A percentile compares a stretch with the other conserved stretches of the same genome.
Conservation (phyloP, 306 rosid genomes). For the Cercis canadensis region DNA sequence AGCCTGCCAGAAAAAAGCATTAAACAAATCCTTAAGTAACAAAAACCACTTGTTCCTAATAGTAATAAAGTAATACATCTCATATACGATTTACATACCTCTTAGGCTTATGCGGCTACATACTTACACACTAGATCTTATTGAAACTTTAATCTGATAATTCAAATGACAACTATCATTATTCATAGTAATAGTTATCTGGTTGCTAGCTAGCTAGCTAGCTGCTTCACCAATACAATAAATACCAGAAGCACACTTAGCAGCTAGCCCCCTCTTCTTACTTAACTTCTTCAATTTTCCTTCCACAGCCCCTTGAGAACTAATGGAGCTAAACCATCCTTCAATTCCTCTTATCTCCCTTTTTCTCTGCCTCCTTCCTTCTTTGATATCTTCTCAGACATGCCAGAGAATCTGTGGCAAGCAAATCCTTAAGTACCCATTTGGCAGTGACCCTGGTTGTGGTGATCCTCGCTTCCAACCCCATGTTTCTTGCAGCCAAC, state of each 20-base stretch:
- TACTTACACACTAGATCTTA: too few relatives aligned
- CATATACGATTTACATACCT: too few relatives aligned
- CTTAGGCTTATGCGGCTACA: too few relatives aligned
- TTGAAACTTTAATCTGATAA: too few relatives aligned
- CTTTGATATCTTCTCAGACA: conserved; percentile 52
- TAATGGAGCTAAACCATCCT: conserved; percentile 40
- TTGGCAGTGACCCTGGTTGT: conserved; percentile 74
- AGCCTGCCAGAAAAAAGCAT: conserved; percentile 29
- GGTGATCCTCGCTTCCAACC: conserved; percentile 78
- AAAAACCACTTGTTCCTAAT: neutral
- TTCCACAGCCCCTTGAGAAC: conserved; percentile 2
- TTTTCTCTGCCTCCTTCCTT: conserved; percentile 42
- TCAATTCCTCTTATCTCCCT: conserved; percentile 33
- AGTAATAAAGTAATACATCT: too few relatives aligned
- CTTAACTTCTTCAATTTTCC: neutral
- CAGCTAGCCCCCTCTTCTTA: conserved; percentile 19
- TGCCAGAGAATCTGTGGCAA: conserved; percentile 75
- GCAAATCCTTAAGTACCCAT: conserved; percentile 66
- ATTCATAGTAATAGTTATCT: conserved; percentile 23
- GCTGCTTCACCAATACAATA: conserved; percentile 28
- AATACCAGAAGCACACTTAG: conserved; percentile 34
- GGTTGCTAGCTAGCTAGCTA: neutral
- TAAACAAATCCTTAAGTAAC: conserved; percentile 10
- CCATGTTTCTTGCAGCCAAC: conserved; percentile 55
- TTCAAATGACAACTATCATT: too few relatives aligned